These are phyloP conservation scores for Ophiocordyceps sinensis DNA, from an alignment of 2,329 filamentous ascomycete genomes.

Conservation along the genomic window DNA sequence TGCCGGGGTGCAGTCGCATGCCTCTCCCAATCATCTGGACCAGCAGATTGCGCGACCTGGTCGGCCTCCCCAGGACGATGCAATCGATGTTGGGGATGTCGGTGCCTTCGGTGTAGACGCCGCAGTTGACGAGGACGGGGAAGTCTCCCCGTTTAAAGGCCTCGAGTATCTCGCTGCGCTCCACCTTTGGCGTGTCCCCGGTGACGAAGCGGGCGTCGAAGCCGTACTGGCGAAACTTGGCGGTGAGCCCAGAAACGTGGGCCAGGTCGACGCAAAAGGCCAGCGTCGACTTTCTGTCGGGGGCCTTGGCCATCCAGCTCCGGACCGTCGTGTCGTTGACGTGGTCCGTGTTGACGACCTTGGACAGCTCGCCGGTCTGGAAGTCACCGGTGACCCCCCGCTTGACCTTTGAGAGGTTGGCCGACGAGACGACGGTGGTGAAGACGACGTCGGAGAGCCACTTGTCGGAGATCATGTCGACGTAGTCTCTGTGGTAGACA, in stretches of 20 bases:
- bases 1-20: slow-evolving; percentile 67
- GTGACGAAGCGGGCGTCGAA: slow-evolving; percentile 82
- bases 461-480: slow-evolving; percentile 64
- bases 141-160: slow-evolving; percentile 65
- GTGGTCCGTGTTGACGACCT: slow-evolving; percentile 65
- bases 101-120: slow-evolving; percentile 92
- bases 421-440: slow-evolving; percentile 76
- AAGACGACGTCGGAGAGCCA: slow-evolving; percentile 91
- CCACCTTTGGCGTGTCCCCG: slow-evolving; percentile 56
- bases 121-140: slow-evolving; percentile 84
- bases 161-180: slow-evolving; percentile 56
- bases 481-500: slow-evolving; percentile 73
- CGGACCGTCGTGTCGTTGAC: slow-evolving; percentile 76
- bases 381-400: slow-evolving; percentile 60
- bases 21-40: slow-evolving; percentile 97
- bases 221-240: slow-evolving; percentile 60
- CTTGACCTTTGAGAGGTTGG: slow-evolving; percentile 59
- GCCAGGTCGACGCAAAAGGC: slow-evolving; percentile 87
- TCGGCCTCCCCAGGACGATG: slow-evolving; percentile 74
- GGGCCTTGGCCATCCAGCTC: slow-evolving; percentile 69
- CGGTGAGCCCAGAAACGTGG: slow-evolving; percentile 64
- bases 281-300: slow-evolving; percentile 65
- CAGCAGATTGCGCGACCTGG: slow-evolving; percentile 80
- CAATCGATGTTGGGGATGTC: slow-evolving; percentile 98
- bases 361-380: slow-evolving; percentile 59